Base-by-base conservation (phyloP, 176 grass and related monocot genomes). In the Olyra latifolia region DNA sequence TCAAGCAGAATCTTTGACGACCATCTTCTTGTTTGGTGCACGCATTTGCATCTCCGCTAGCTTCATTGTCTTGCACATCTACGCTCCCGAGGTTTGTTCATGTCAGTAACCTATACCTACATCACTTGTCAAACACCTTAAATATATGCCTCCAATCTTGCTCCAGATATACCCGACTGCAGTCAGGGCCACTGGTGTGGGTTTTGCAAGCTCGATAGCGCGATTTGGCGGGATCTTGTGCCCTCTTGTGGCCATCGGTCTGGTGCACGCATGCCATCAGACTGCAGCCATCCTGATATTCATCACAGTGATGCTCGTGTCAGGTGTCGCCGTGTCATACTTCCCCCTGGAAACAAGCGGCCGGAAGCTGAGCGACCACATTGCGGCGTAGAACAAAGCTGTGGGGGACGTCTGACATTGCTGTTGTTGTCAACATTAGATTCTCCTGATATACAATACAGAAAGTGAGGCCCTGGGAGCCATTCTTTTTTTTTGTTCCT, bases 131-230 rank as follows among this genome's bases (percentile, higher is more conserved):
- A 23, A 40, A 27, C 45, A 1, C 64, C 62, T 71, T 1, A 76
- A n/a, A 29, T 25, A 0, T 1, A 38, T 46, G 12, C 58, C 76
- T 45, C 17, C 7, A 49, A 15, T 77, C 12, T 10, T 3, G 1
- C 7, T 84, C 46, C 80, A 98, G 95, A 92, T 95, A 87, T 98
- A 95, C 77, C 92, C 95, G 6, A 98, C 95, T 7, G 91, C 90
- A 1, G 92, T 98, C 10, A 89, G 95, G 73, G 84, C 92, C 1
- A 98, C 95, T 0, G 95, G 92, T 5, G 80, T 98, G 0, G 95
- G 95, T 4, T 82, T 91, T 74, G 92, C 88, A 0, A 93, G 84
- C 62, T 94, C 95, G 9, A 75, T 98, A 2, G 88, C 92, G 24
- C 91, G 95, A 15, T 93, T 98, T 14, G 92, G 92, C 1, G 95